A percentile compares a stretch with the other conserved stretches of the same genome.
phyloP scores from a whole-genome alignment of 441 rosid species.

The Viola pubescens region DNA sequence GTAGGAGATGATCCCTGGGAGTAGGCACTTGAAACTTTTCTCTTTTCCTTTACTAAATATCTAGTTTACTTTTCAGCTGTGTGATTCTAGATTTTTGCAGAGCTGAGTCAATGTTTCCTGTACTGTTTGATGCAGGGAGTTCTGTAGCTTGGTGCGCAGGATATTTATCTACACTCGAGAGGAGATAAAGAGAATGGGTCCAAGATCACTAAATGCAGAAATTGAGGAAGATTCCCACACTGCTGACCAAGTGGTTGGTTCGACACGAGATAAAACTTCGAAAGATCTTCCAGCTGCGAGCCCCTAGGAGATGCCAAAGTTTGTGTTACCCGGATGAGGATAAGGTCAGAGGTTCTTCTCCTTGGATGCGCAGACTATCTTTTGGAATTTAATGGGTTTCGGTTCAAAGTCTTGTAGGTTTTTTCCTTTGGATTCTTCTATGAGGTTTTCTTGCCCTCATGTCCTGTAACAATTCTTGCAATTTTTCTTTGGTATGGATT shows the following conservation, averaged over 20 bases:
- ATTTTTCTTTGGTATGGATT: too few relatives aligned
- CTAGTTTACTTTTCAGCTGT: not conserved
- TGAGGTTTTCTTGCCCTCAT: too few relatives aligned
- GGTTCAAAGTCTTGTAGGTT: too few relatives aligned
- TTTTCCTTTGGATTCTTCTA: too few relatives aligned
- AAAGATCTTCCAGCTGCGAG: conserved; percentile 2
- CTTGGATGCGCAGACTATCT: not conserved
- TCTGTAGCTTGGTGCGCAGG: conserved; percentile 70
- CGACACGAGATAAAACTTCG: not conserved
- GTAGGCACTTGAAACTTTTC: conserved; percentile 41
- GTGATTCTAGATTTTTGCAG: not conserved
- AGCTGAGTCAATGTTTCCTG: not conserved
- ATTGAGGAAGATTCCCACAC: conserved; percentile 28
- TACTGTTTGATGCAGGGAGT: conserved; percentile 41
- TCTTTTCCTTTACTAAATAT: not conserved
- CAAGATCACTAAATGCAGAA: conserved; percentile 35
- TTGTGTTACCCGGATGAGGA: not conserved
- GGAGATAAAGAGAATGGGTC: conserved; percentile 72
- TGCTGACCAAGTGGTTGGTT: conserved; percentile 1
- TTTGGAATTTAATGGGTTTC: not conserved
- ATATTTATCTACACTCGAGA: conserved; percentile 62
- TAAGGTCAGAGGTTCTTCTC: not conserved
- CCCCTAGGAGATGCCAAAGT: not conserved
- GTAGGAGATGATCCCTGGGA: conserved; percentile 96
- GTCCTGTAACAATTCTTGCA: too few relatives aligned